These are phyloP conservation scores for Takakia lepidozioides DNA, from an alignment of 225 moss, liverwort and hornwort genomes.

Conservation along the genomic window DNA sequence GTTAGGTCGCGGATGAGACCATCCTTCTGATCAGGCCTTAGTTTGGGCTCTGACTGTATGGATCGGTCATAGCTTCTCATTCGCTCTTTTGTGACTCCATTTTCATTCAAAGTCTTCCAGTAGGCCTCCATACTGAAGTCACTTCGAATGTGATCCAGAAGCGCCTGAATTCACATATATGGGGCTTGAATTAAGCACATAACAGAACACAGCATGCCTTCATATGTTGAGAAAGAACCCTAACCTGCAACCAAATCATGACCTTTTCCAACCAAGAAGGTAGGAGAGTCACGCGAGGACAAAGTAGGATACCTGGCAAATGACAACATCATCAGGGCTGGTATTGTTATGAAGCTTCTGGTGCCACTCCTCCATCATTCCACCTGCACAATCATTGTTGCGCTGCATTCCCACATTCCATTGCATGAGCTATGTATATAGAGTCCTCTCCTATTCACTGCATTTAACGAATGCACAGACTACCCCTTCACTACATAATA, in stretches of 20 bases:
- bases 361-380: conserved; percentile 99
- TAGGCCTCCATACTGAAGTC: conserved; percentile 69
- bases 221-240: neutral
- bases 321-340: conserved; percentile 95
- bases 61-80: conserved; percentile 90
- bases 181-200: too few species aligned
- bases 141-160: conserved; percentile 63
- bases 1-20: conserved; percentile 74
- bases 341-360: conserved; percentile 99
- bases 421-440: too few species aligned
- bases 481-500: too few species aligned
- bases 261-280: too few species aligned
- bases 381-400: conserved; percentile 79
- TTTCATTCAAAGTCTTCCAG: conserved; percentile 87
- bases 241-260: too few species aligned
- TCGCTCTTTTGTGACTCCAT: conserved; percentile 85
- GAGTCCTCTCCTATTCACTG: too few species aligned
- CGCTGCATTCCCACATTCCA: conserved; percentile 30
- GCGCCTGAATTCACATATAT: conserved; percentile 49
- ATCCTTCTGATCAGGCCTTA: conserved; percentile 61
- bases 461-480: too few species aligned
- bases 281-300: neutral
- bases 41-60: conserved; percentile 80
- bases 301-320: conserved; percentile 57
- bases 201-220: neutral